A percentile compares a stretch with the other conserved stretches of the same genome.
Conservation (phyloP, 2,329 filamentous ascomycete species). For the Stachybotrys chartarum region DNA sequence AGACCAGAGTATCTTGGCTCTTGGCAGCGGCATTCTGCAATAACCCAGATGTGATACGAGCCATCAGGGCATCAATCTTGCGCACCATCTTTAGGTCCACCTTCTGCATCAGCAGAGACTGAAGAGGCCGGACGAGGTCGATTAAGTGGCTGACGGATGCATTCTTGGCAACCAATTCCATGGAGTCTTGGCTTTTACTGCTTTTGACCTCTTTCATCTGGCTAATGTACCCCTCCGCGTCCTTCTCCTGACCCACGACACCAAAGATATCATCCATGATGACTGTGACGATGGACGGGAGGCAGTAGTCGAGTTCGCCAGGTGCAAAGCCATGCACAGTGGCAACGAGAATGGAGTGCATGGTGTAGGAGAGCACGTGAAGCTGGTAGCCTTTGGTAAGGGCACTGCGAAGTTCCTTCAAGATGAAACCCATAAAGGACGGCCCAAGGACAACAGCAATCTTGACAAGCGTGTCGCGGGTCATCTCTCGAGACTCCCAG, state of each 20-base stretch:
- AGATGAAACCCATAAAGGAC: conserved; percentile 80
- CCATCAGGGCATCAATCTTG: conserved; percentile 85
- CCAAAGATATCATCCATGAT: conserved; percentile 99
- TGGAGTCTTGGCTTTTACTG: conserved; percentile 96
- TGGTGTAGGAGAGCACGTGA: conserved; percentile 89
- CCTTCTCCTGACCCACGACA: conserved; percentile 86
- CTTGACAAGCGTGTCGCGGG: conserved; percentile 78
- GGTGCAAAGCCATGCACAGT: conserved; percentile 66
- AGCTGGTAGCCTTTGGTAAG: conserved; percentile 84
- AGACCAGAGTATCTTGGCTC: conserved; percentile 77
- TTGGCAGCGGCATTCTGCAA: conserved; percentile 73
- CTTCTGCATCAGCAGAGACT: conserved; percentile 72
- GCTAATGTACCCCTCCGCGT: conserved; percentile 89
- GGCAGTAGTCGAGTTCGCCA: conserved; percentile 84
- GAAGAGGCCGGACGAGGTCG: conserved; percentile 70
- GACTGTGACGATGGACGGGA: conserved; percentile 68
- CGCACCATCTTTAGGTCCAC: conserved; percentile 75
- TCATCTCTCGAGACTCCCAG: conserved; percentile 84
- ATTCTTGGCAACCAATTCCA: conserved; percentile 83
- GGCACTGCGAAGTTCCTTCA: conserved; percentile 81
- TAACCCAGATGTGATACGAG: conserved; percentile 75
- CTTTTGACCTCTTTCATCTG: conserved; percentile 98
- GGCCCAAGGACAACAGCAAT: conserved; percentile 77
- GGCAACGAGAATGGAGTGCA: conserved; percentile 82
- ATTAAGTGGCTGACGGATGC: conserved; percentile 69